Percentiles rank a stretch among this genome's conserved stretches.
These are phyloP conservation scores for Dipodascus geniculatus DNA, from an alignment of 805 yeast species.

Conservation along the genomic window DNA sequence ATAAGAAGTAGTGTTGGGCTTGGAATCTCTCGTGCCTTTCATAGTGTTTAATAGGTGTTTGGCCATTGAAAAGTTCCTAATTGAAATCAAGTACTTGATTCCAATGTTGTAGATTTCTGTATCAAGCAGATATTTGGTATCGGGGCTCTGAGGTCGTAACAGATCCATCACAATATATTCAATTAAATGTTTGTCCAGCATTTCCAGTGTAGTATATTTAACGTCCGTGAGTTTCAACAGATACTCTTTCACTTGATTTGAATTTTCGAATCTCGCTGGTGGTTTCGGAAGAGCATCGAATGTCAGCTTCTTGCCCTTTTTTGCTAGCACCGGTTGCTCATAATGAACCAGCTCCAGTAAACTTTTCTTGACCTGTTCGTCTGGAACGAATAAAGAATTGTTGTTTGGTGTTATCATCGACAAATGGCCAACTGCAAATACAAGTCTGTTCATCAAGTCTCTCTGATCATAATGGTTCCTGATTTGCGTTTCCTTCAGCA, in stretches of 20 bases:
- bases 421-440: not conserved
- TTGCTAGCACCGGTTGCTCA: not conserved
- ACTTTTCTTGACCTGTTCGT: not conserved
- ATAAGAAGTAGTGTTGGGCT: conserved; percentile 10
- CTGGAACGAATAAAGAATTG: not conserved
- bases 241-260: conserved; percentile 1
- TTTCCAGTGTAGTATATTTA: conserved; percentile 2
- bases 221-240: conserved; percentile 2
- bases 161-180: conserved; percentile 10
- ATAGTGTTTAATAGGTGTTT: conserved; percentile 13
- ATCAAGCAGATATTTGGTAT: conserved; percentile 7
- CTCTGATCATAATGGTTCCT: not conserved
- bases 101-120: conserved; percentile 14
- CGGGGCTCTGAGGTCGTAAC: conserved; percentile 12
- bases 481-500: not conserved
- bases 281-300: not conserved
- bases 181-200: conserved; percentile 4
- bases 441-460: not conserved
- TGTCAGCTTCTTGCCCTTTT: not conserved
- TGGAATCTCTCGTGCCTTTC: conserved; percentile 2
- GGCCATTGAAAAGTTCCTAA: conserved; percentile 8
- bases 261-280: not conserved
- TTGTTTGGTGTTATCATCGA: not conserved
- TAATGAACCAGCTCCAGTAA: not conserved
- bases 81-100: conserved; percentile 12